Percentiles rank a stretch among this genome's conserved stretches.
phyloP scores from a whole-genome alignment of 2,329 filamentous ascomycete species.

The Sporothrix schenckii region DNA sequence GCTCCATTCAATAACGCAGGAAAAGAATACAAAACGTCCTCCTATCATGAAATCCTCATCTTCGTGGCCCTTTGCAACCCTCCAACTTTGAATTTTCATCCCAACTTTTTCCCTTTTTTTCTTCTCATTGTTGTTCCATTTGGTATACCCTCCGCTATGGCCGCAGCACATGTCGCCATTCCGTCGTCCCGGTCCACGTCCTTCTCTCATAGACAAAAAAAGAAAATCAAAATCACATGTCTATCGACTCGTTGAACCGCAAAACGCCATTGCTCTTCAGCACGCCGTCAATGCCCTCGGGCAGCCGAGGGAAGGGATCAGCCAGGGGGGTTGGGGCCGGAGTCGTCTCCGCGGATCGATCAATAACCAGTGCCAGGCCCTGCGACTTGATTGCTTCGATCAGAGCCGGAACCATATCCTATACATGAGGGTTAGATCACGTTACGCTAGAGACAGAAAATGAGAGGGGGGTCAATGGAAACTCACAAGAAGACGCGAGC shows the following conservation, averaged over 20 bases:
- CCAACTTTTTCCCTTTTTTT: neutral
- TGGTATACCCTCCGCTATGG: neutral
- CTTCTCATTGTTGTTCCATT: slow-evolving; percentile 1
- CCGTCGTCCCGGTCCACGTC: neutral
- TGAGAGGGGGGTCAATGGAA: slow-evolving; percentile 13
- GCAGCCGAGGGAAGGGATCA: slow-evolving; percentile 63
- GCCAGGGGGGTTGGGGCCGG: slow-evolving; percentile 46
- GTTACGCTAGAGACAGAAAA: slow-evolving; percentile 16
- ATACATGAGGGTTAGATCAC: slow-evolving; percentile 18
- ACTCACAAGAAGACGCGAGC: slow-evolving; percentile 79
- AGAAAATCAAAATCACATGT: slow-evolving; percentile 52
- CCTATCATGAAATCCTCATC: slow-evolving; percentile 6
- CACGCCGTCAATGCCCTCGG: slow-evolving; percentile 84
- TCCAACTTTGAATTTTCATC: too few species aligned
- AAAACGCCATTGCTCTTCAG: slow-evolving; percentile 84
- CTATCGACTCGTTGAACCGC: slow-evolving; percentile 90
- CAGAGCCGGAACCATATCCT: slow-evolving; percentile 92
- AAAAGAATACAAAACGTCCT: neutral
- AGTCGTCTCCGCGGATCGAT: slow-evolving; percentile 68
- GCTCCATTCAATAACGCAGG: neutral
- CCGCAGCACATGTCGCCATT: neutral
- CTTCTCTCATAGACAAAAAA: neutral
- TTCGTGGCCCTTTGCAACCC: neutral
- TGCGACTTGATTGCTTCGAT: slow-evolving; percentile 93
- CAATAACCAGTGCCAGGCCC: slow-evolving; percentile 86